Evolutionary conservation across 2,329 filamentous ascomycete species (phyloP).

Genomic region (Calonectria montana): DNA sequence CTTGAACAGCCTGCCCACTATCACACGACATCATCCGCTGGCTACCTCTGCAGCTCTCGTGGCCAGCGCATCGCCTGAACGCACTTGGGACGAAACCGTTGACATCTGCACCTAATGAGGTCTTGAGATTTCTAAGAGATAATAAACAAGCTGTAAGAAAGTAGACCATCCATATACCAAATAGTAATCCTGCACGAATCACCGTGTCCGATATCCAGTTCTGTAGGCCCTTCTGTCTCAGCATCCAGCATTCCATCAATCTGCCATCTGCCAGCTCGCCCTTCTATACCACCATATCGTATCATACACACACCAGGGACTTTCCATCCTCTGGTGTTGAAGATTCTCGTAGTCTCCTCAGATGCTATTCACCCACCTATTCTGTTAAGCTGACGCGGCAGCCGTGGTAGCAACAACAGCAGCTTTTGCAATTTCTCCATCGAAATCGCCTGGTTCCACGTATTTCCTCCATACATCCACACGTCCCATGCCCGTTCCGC

Average conservation of each 20-base stretch:
- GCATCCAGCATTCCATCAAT: slow-evolving; percentile 14
- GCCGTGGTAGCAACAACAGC: slow-evolving; percentile 14
- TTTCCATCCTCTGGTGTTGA: background rate
- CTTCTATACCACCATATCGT: background rate
- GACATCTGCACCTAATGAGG: background rate
- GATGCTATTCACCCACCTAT: slow-evolving; percentile 5
- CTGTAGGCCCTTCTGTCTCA: slow-evolving; percentile 17
- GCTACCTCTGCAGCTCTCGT: background rate
- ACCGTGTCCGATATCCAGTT: slow-evolving; percentile 14
- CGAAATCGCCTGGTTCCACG: slow-evolving; percentile 57
- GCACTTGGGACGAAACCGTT: background rate
- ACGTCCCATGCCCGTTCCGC: slow-evolving; percentile 58
- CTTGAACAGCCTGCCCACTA: background rate
- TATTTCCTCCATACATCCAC: slow-evolving; percentile 62
- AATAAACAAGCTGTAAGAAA: slow-evolving; percentile 8
- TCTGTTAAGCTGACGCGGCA: slow-evolving; percentile 11
- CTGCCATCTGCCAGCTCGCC: background rate
- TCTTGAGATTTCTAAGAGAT: slow-evolving; percentile 14
- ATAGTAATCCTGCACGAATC: background rate
- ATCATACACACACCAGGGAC: slow-evolving; percentile 13
- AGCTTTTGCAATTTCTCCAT: slow-evolving; percentile 43
- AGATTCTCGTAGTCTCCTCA: background rate
- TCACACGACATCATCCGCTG: background rate
- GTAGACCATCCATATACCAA: background rate
- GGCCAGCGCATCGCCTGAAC: background rate